A percentile compares a stretch with the other conserved stretches of the same genome.
Evolutionary conservation across 352 stramenopile genomes (phyloP).

Genomic region (Phytophthora sojae): DNA sequence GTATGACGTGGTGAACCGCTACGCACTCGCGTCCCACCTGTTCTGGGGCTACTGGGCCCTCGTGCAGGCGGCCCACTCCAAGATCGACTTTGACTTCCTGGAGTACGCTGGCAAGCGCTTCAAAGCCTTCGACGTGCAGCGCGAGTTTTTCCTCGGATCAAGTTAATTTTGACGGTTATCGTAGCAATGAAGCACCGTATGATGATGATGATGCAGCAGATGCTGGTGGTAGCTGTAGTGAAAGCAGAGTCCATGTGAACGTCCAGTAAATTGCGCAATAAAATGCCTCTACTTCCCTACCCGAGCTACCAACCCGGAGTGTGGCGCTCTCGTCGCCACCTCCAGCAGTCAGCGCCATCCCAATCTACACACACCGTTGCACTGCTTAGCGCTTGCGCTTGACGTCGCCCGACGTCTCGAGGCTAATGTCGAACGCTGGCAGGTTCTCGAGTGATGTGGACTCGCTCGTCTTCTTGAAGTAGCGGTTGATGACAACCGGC

Average conservation of each 20-base stretch:
- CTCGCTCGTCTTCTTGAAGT: conserved; percentile 90
- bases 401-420: conserved; percentile 82
- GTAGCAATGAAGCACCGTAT: conserved; percentile 14
- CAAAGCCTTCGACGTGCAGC: conserved; percentile 79
- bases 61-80: conserved; percentile 90
- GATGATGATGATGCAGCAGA: conserved; percentile 22
- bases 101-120: conserved; percentile 88
- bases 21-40: conserved; percentile 90
- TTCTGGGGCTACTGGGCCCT: conserved; percentile 96
- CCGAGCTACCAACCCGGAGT: background rate
- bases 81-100: conserved; percentile 92
- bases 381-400: conserved; percentile 84
- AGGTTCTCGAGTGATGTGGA: conserved; percentile 91
- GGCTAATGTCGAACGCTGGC: conserved; percentile 85
- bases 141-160: conserved; percentile 66
- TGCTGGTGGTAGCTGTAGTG: conserved; percentile 19
- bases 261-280: conserved; percentile 39
- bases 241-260: conserved; percentile 37
- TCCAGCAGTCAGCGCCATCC: background rate
- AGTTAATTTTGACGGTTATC: conserved; percentile 31
- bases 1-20: conserved; percentile 88
- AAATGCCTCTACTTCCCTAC: conserved; percentile 39
- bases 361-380: conserved; percentile 1
- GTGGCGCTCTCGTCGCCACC: too few species aligned
- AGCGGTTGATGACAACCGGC: conserved; percentile 81